Percentiles rank a stretch among this genome's conserved stretches.
Conservation (phyloP, 1,284 basidiomycete genomes). For the Ustilago cynodontis region DNA sequence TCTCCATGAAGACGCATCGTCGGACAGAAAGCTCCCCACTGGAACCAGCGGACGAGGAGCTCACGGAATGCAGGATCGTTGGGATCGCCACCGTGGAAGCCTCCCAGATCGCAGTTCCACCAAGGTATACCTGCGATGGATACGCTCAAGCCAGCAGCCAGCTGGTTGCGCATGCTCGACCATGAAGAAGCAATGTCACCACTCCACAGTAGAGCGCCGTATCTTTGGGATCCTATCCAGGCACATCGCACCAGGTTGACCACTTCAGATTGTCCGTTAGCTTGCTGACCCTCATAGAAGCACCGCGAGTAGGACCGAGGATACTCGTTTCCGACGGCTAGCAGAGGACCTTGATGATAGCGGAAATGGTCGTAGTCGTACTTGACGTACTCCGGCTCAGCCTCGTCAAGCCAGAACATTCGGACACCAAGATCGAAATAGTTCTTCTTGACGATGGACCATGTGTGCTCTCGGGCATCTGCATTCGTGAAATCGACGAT, state of each 20-base stretch:
- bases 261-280: conserved; percentile 15
- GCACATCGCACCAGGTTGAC: conserved; percentile 39
- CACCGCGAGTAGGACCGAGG: conserved; percentile 24
- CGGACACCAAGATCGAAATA: conserved; percentile 30
- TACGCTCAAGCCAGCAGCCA: conserved; percentile 24
- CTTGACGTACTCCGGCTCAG: conserved; percentile 32
- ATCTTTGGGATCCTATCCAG: conserved; percentile 30
- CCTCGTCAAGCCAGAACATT: conserved; percentile 42
- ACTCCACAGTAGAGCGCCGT: conserved; percentile 32
- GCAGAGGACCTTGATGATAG: conserved; percentile 21
- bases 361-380: conserved; percentile 42
- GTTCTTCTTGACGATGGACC: conserved; percentile 22
- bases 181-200: conserved; percentile 43
- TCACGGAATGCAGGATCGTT: conserved; percentile 25
- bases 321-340: conserved; percentile 33
- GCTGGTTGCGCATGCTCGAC: conserved; percentile 25
- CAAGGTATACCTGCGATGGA: conserved; percentile 30
- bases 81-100: conserved; percentile 42
- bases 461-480: conserved; percentile 20
- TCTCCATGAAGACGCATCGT: conserved; percentile 41
- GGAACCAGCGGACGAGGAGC: conserved; percentile 37
- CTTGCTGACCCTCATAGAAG: conserved; percentile 36
- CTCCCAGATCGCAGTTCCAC: conserved; percentile 46
- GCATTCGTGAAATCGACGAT: conserved; percentile 35
- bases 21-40: conserved; percentile 39